Evolutionary conservation across 805 yeast species (phyloP).

Genomic region (Metschnikowia chrysomelidarum): DNA sequence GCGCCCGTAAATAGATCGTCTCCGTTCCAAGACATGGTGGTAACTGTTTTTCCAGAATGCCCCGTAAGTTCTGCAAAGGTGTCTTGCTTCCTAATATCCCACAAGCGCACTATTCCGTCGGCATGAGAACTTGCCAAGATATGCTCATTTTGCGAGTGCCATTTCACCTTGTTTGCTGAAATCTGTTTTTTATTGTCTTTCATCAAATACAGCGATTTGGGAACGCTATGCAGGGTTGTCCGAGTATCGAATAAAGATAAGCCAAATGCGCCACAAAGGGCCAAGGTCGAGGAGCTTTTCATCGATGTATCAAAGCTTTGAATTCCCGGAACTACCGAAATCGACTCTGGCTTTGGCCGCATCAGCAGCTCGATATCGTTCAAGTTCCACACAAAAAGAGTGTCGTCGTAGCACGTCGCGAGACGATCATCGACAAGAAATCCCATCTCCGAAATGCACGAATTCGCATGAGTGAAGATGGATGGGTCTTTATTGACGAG

Average conservation of each 20-base stretch:
- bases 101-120: conserved; percentile 56
- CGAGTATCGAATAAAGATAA: conserved; percentile 73
- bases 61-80: conserved; percentile 55
- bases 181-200: conserved; percentile 10
- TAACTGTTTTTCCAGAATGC: conserved; percentile 49
- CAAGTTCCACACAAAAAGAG: conserved; percentile 76
- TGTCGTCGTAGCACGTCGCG: conserved; percentile 63
- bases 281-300: conserved; percentile 35
- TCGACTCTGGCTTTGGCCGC: conserved; percentile 50
- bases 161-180: conserved; percentile 47
- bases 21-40: conserved; percentile 59
- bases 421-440: conserved; percentile 42
- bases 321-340: conserved; percentile 51
- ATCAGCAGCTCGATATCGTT: conserved; percentile 46
- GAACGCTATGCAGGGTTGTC: conserved; percentile 39
- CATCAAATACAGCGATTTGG: conserved; percentile 21
- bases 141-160: conserved; percentile 63
- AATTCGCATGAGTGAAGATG: conserved; percentile 19
- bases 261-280: conserved; percentile 71
- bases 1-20: conserved; percentile 58
- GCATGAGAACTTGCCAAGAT: conserved; percentile 63
- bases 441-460: conserved; percentile 29
- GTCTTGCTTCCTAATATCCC: conserved; percentile 70
- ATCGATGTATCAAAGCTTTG: conserved; percentile 41
- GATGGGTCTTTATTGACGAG: conserved; percentile 27